Evolutionary conservation across 148 eudicot species (phyloP), one percentile per base, ranked within the genome.

Genomic region (Pharnaceum exiguum): DNA sequence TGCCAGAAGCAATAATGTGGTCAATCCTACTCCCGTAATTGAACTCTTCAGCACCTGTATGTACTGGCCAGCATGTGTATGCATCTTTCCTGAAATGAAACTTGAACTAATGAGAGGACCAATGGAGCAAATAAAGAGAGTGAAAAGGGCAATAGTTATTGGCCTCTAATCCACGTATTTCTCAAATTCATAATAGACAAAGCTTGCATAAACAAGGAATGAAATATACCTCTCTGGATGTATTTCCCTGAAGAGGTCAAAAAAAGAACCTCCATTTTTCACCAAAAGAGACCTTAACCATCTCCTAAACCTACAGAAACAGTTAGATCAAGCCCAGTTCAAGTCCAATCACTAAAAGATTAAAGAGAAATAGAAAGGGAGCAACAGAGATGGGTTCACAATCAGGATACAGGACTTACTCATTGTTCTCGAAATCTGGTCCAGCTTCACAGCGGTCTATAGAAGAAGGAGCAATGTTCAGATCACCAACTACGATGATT

Each of bases 11-110:
- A 49, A 93, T 83, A 33, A 93, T 81, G 72, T 88, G 98, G 72
- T 93, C 98, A 72, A 93, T 93, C 73, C 98, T 84, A 61, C 94
- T 64, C 30, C 98, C 98, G 78, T 54, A 93, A 56, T 93, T 88
- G 62, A 93, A 93, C 66, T 75, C 87, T 70, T 93, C 98, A 42
- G 86, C 96, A 26, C 98, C 98, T 16, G 82, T 79, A 65, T 80
- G 89, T 40, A 83, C 82, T 6, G 90, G 71, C 96, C 96, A 93
- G 70, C 88, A 87, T 16, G 98, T 83, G 70, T 73, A 93, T 57
- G 98, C 96, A 72, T 81, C 98, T 64, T 49, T 83, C 74, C 98
- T 93, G 73, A 35, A 62, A 42, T 30, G 23, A 32, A 33, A 18
- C 27, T 65, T n/a, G n/a, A n/a, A n/a, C n/a, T n/a, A 18, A 7